Base-by-base conservation (phyloP, 2,329 filamentous ascomycete species). In the Aspergillus cejpii region DNA sequence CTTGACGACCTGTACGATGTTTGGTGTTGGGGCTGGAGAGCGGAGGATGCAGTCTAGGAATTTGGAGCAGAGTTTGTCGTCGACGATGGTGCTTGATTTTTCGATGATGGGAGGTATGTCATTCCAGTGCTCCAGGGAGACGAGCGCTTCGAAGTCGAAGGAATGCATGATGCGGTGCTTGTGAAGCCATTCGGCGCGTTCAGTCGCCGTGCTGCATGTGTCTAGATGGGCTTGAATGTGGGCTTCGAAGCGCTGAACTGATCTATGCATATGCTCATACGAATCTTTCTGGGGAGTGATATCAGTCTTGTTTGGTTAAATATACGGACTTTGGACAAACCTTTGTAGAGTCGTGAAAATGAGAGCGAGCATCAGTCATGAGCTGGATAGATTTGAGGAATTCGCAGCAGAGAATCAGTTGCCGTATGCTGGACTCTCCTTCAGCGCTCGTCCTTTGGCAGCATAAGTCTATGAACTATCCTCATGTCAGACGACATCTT, bases 141-240 rank as follows among this genome's bases (percentile, higher is more conserved):
- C 68, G 0, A 83, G 80, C 2, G 81, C 84, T 68, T 95, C 89
- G 49, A 94, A 85, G 52, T 92, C 85, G 52, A 90, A 86, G 0
- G 84, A 79, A 6, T 87, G 70, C 14, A 94, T 66, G 2, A 80
- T 77, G 5, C 81, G 74, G 27, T 85, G 69, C 57, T 88, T 90
- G 1, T 68, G 64, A 5, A 71, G 56, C 12, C 87, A 68, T 56
- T 86, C 82, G 1, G 67, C 51, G 12, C 68, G 65, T 1, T 71
- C 65, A 1, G 67, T 64, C 10, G 72, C 68, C 15, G 75, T 69
- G 0, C 77, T 57, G 3, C 59, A 61, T 1, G 64, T 59, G 21
- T 38, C 14, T 0, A 68, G 45, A 7, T 70, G 64, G 1, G 62
- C 63, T 33, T 75, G 66, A 7, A 78, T 56, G 5, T 64, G 56